Base-by-base conservation (phyloP, 208 protist species). In the Leishmania guyanensis region DNA sequence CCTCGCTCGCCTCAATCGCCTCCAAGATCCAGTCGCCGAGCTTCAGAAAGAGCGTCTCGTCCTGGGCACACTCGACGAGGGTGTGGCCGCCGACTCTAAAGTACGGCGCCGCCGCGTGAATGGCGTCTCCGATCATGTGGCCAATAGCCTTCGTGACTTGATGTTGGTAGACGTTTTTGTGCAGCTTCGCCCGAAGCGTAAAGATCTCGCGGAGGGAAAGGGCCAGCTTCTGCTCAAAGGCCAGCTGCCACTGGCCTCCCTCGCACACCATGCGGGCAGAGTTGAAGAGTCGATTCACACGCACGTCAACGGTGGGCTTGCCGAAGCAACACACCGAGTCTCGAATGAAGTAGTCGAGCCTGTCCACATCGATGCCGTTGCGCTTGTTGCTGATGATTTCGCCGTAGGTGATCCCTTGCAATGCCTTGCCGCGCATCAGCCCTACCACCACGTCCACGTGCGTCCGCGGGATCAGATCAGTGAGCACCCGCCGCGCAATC, bases 301-400 rank as follows among this genome's bases (percentile, higher is more conserved):
- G 92, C 16, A 96, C 95, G 76, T 97, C 96, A 16, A 97, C 88
- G 12, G 92, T 92, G 14, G 92, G 90, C 86, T 96, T 95, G 69
- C 95, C 95, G 82, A 95, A 98, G 81, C 94, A 97, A 80, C 93
- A 96, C 71, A 98, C 87, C 12, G 93, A 96, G 82, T 99, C 99
- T 66, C 99, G 92, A 9, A 96, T 89, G 53, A 99, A 93, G 84
- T 99, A 99, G 86, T 99, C 99, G 17, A 99, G 92, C 65, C 98
- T 97, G 78, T 99, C 99, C 58, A 99, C 98, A 83, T 99, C 99
- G 60, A 99, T 91, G 56, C 94, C 96, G 81, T 98, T 99, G 26
- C 96, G 91, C 78, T 97, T 94, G 91, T 98, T 98, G 84, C 88
- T 93, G 79, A 98, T 88, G 73, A 98, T 91, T 62, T 96, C 91